Evolutionary conservation across 2,329 filamentous ascomycete genomes (phyloP).

Genomic region (Aspergillaceae sp.): DNA sequence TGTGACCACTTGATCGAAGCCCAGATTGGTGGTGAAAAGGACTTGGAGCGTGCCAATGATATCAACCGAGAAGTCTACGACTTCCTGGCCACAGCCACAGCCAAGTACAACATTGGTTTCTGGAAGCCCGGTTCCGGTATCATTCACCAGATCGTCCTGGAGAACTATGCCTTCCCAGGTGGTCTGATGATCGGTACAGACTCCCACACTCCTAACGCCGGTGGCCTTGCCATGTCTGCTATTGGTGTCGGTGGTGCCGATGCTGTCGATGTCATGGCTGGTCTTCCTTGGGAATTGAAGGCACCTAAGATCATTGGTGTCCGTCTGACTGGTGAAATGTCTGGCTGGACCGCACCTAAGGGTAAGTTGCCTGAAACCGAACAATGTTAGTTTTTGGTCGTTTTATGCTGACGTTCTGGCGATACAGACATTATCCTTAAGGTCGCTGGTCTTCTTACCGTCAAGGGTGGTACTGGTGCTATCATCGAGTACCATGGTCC

Average conservation of each 20-base stretch:
- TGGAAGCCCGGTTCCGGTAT: conserved; percentile 98
- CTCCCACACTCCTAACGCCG: conserved; percentile 94
- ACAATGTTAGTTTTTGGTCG: conserved; percentile 5
- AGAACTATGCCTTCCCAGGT: conserved; percentile 99
- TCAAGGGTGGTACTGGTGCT: conserved; percentile 93
- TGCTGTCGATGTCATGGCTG: conserved; percentile 96
- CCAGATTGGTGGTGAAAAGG: conserved; percentile 84
- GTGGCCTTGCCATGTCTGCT: conserved; percentile 87
- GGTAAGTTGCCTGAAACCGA: conserved; percentile 44
- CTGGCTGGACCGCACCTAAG: conserved; percentile 89
- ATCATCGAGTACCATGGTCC: conserved; percentile 56
- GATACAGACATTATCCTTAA: conserved; percentile 82
- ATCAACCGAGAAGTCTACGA: conserved; percentile 99
- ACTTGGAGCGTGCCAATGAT: conserved; percentile 78
- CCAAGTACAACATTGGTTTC: conserved; percentile 99
- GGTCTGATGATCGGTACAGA: conserved; percentile 96
- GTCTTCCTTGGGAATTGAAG: conserved; percentile 96
- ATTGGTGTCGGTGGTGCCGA: conserved; percentile 98
- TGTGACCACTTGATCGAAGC: conserved; percentile 99
- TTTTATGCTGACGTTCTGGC: neutral
- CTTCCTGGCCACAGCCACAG: conserved; percentile 86
- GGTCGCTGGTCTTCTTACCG: conserved; percentile 91
- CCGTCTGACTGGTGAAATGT: conserved; percentile 80
- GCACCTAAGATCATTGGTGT: conserved; percentile 96
- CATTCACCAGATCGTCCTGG: conserved; percentile 96